Evolutionary conservation across 495 filamentous ascomycete species (phyloP), one percentile per base, ranked within the genome.

Genomic region (Neurospora discreta): DNA sequence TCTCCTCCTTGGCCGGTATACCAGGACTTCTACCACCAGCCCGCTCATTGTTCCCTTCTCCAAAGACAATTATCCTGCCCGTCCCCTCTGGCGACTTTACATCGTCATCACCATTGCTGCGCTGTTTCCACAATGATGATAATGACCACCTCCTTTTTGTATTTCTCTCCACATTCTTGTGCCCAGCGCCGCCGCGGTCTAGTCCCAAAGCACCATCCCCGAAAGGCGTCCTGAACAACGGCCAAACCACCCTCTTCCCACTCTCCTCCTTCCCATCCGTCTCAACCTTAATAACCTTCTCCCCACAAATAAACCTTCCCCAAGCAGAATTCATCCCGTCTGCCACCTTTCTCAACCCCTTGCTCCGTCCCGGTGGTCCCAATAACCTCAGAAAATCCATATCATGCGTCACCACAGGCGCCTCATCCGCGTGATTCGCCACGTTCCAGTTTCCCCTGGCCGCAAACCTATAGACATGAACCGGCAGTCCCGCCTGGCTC

Each of bases 381-480:
- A 65, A 15, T 2, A 26, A 65, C 52, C 52, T 16, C 7, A 84
- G 80, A 0, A 82, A 78, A 15, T 75, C 80, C 65, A 80, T 75
- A 68, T 88, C 85, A 71, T 85, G 88, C 0, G 87, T 81, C n/a
- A 89, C 87, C 42, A 89, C 84, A 58, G 82, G 80, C 16, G 85
- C 82, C 69, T 91, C 85, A 71, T 89, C 87, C 13, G 81, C 89
- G 73, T 91, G 89, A 74, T 90, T 88, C 3, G 90, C 86, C 0
- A 84, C 81, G 26, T 84, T 83, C 58, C 80, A 78, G 0, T 82
- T 65, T 0, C 84, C 83, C 9, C 82, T 84, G 0, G 88, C 78
- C 5, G 87, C 89, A 79, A 84, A 91, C 71, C 87, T 84, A 72
- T 91, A 91, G 0, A 90, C 78, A 39, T 87, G 88, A 0, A 89